These are phyloP conservation scores for Leishmania gerbilli DNA, from an alignment of 208 protist genomes.

Conservation along the genomic window DNA sequence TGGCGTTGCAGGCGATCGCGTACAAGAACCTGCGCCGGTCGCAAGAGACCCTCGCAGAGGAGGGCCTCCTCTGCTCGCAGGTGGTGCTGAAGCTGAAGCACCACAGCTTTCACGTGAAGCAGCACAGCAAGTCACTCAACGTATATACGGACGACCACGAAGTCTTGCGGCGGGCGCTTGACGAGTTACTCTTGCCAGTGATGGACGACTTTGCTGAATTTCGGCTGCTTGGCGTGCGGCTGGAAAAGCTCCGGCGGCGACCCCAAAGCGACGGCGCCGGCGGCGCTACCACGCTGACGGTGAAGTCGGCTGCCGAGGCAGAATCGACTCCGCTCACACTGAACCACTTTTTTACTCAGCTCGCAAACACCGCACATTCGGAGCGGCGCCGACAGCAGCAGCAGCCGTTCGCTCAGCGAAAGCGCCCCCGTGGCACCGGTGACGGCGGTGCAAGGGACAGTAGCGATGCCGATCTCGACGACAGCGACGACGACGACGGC, in stretches of 20 bases:
- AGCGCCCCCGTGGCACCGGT: not conserved
- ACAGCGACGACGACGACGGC: conserved; percentile 5
- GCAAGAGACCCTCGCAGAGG: conserved; percentile 31
- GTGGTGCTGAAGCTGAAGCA: conserved; percentile 81
- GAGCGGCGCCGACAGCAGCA: not conserved
- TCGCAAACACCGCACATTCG: not conserved
- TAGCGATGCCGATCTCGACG: conserved; percentile 2
- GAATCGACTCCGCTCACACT: conserved; percentile 22
- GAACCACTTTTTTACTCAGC: conserved; percentile 22
- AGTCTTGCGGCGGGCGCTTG: conserved; percentile 51
- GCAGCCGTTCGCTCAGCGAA: not conserved
- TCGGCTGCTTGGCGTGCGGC: conserved; percentile 75
- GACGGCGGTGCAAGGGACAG: not conserved
- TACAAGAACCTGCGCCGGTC: conserved; percentile 36
- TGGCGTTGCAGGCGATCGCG: conserved; percentile 56
- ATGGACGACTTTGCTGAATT: conserved; percentile 49
- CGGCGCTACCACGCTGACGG: conserved; percentile 2
- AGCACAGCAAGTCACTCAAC: conserved; percentile 60
- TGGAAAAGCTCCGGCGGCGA: conserved; percentile 51
- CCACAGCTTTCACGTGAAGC: conserved; percentile 63
- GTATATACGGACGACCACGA: conserved; percentile 46
- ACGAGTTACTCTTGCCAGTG: conserved; percentile 65
- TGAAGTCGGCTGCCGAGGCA: not conserved
- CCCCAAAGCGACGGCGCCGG: conserved; percentile 17
- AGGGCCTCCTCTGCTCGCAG: conserved; percentile 54